A percentile compares a stretch with the other conserved stretches of the same genome.
Conservation (phyloP, 192 early-diverging fungal genomes). For the Backusella tarrabulga region DNA sequence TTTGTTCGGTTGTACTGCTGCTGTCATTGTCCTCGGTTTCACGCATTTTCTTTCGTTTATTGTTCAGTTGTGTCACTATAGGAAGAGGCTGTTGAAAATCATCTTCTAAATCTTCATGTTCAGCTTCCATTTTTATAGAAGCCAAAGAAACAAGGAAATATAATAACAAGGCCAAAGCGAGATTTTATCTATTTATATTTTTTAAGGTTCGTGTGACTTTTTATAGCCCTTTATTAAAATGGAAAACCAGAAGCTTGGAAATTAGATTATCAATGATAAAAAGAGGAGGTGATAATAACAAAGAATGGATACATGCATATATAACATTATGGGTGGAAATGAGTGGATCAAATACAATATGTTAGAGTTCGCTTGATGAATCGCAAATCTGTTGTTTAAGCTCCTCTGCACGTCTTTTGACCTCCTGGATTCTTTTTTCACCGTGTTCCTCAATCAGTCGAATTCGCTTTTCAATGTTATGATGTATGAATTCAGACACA, state of each 20-base stretch:
- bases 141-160: background rate
- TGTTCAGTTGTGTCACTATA: background rate
- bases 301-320: background rate
- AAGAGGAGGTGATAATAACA: background rate
- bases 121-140: background rate
- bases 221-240: background rate
- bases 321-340: background rate
- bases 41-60: background rate
- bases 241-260: too few relatives aligned
- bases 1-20: background rate
- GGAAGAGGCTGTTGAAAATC: background rate
- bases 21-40: background rate
- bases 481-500: background rate
- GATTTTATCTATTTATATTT: background rate
- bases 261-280: too few relatives aligned
- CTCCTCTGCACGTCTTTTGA: background rate
- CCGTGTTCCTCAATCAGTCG: background rate
- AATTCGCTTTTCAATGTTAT: background rate
- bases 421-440: background rate
- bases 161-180: too few relatives aligned
- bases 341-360: background rate
- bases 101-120: background rate
- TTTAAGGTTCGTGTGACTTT: background rate
- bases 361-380: background rate
- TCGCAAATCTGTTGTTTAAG: background rate